These are phyloP conservation scores for Jamesozyma spencerorum DNA, from an alignment of 805 yeast species.

Conservation along the genomic window DNA sequence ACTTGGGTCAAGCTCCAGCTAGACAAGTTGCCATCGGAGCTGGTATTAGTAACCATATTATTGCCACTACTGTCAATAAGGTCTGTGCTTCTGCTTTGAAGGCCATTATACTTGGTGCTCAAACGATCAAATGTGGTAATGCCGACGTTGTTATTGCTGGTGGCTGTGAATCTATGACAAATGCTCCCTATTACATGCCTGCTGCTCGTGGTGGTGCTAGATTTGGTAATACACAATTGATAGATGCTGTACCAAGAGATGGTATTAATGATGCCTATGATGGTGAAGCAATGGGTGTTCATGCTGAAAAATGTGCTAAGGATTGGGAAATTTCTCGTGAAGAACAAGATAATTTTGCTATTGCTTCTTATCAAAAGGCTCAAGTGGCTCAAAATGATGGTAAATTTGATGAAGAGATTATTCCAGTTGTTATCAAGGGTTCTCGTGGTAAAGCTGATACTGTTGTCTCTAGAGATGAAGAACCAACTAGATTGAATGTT, in stretches of 20 bases:
- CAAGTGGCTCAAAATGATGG: conserved; percentile 70
- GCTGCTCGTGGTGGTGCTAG: conserved; percentile 80
- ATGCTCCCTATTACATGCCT: conserved; percentile 87
- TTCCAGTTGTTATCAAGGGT: conserved; percentile 85
- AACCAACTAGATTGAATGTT: conserved; percentile 67
- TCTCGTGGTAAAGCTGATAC: conserved; percentile 82
- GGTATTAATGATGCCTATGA: conserved; percentile 91
- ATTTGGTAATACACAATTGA: conserved; percentile 70
- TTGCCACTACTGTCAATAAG: conserved; percentile 88
- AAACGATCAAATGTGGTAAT: conserved; percentile 74
- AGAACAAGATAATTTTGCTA: conserved; percentile 83
- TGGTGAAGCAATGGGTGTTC: conserved; percentile 86
- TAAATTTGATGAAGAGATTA: conserved; percentile 73
- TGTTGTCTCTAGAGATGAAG: conserved; percentile 72
- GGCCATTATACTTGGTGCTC: conserved; percentile 84
- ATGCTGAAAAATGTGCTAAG: conserved; percentile 92
- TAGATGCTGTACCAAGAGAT: conserved; percentile 88
- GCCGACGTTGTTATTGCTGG: conserved; percentile 94
- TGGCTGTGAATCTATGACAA: conserved; percentile 96
- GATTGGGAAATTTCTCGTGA: conserved; percentile 74
- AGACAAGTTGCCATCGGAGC: conserved; percentile 92
- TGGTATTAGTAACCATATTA: conserved; percentile 70
- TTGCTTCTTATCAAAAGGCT: conserved; percentile 78
- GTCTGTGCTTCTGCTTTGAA: conserved; percentile 97
- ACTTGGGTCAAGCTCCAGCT: conserved; percentile 95